Percentiles rank a stretch among this genome's conserved stretches.
Conservation (phyloP, 495 filamentous ascomycete genomes). For the Trichoderma gamsii region DNA sequence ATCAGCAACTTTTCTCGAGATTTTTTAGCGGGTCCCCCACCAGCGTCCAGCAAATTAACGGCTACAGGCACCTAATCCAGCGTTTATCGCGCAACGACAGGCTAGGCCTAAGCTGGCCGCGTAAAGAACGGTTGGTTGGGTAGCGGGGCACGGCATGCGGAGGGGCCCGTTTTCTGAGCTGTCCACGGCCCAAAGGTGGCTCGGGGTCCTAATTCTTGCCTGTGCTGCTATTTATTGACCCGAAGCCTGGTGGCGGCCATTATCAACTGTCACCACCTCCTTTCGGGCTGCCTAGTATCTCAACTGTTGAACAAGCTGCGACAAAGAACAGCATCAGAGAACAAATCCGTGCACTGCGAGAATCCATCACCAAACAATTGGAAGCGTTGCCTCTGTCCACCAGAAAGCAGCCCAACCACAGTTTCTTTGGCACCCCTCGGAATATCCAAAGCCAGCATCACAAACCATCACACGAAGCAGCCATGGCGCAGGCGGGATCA, state of each 20-base stretch:
- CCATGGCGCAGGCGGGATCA: slow-evolving; percentile 58
- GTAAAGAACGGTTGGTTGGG: slow-evolving; percentile 9
- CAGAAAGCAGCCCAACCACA: slow-evolving; percentile 1
- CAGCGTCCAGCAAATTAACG: not conserved
- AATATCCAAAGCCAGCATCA: not conserved
- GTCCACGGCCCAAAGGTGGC: slow-evolving; percentile 10
- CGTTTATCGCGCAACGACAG: slow-evolving; percentile 9
- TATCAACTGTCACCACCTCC: slow-evolving; percentile 11
- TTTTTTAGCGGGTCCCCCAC: slow-evolving; percentile 14
- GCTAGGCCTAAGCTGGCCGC: not conserved
- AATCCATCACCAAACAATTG: not conserved
- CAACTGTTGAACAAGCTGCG: not conserved
- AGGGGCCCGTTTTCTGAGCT: slow-evolving; percentile 8
- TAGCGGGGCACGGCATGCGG: not conserved
- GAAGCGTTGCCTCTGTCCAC: not conserved
- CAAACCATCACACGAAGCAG: slow-evolving; percentile 21
- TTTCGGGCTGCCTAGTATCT: not conserved
- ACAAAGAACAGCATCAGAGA: not conserved
- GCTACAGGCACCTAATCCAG: too few relatives aligned
- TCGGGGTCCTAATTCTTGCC: not conserved
- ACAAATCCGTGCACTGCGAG: not conserved
- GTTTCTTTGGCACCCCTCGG: not conserved
- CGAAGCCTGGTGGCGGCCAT: slow-evolving; percentile 7
- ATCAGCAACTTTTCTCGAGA: slow-evolving; percentile 17
- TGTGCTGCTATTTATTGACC: not conserved